Conservation (phyloP, 2,329 filamentous ascomycete species). For the Penicillium sp. region DNA sequence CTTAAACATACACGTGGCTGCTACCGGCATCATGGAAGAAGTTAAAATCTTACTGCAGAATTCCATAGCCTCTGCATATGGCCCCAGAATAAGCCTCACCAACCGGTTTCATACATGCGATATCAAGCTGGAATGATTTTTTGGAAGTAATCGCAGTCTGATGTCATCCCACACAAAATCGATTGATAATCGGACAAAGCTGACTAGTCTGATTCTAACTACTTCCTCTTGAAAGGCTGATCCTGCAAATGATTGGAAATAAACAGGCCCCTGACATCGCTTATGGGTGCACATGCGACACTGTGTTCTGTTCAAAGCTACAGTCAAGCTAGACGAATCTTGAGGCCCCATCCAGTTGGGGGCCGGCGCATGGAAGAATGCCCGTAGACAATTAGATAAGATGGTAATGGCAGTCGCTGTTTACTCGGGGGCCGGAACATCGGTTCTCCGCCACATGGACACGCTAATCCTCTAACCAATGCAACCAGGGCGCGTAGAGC, state of each 20-base stretch:
- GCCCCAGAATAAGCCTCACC: conserved; percentile 4
- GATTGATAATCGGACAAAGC: background rate
- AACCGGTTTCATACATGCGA: background rate
- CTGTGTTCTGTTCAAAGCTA: background rate
- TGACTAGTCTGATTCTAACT: background rate
- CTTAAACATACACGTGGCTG: conserved; percentile 12
- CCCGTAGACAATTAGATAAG: no score
- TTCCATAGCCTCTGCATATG: background rate
- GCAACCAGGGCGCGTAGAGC: background rate
- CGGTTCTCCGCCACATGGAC: background rate
- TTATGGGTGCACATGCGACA: background rate
- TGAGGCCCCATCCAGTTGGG: background rate
- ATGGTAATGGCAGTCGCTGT: background rate
- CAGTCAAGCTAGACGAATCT: background rate
- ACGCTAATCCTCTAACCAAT: background rate
- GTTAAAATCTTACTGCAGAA: conserved; percentile 10
- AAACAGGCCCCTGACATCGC: background rate
- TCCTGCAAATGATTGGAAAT: no score
- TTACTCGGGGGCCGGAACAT: background rate
- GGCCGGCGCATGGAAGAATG: background rate
- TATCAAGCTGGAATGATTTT: background rate
- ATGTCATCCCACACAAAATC: background rate
- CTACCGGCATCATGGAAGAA: conserved; percentile 8
- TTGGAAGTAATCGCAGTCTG: background rate
- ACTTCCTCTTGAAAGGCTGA: background rate